These are phyloP conservation scores for Paraphaeosphaeria minitans DNA, from an alignment of 2,329 filamentous ascomycete species.

Conservation along the genomic window DNA sequence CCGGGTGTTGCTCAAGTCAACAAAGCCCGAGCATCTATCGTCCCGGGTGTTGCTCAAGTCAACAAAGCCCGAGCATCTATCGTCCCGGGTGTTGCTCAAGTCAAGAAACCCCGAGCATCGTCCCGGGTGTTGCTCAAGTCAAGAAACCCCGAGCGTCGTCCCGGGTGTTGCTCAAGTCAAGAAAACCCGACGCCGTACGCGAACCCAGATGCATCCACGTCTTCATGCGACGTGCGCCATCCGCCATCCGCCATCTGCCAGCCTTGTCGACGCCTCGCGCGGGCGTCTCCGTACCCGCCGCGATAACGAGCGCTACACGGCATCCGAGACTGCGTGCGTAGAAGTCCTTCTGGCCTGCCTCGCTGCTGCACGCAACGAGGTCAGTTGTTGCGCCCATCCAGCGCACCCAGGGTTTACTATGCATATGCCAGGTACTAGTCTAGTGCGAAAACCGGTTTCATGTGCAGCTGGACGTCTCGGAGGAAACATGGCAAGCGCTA, in stretches of 20 bases:
- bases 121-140: background rate
- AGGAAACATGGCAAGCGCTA: background rate
- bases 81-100: background rate
- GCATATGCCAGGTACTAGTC: background rate
- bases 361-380: background rate
- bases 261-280: conserved; percentile 3
- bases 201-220: background rate
- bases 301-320: background rate
- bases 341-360: background rate
- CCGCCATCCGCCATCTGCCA: conserved; percentile 3
- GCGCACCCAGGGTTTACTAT: no score
- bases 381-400: background rate
- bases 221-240: background rate
- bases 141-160: background rate
- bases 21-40: background rate
- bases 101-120: background rate
- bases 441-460: conserved; percentile 10
- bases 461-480: background rate
- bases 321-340: background rate
- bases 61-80: background rate
- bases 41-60: background rate
- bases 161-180: background rate
- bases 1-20: background rate
- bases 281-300: background rate
- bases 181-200: background rate